phyloP scores from a whole-genome alignment of 345 rosid species.

The Arabidopsis arenosa region DNA sequence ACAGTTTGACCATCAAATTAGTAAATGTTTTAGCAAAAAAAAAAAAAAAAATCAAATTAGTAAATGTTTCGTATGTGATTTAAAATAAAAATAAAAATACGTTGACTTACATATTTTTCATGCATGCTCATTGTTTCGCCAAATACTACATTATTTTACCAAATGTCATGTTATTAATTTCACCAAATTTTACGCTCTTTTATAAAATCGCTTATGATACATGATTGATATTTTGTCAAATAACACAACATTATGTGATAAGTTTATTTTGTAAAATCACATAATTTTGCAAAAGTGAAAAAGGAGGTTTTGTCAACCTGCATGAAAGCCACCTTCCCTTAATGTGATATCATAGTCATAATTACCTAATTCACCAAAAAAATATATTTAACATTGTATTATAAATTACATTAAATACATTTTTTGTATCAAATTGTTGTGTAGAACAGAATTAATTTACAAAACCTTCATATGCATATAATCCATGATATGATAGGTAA shows the following conservation, averaged over 20 bases:
- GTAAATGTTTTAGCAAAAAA: too few relatives aligned
- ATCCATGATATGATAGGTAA: slow-evolving; percentile 13
- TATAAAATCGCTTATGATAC: too few relatives aligned
- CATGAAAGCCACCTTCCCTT: not conserved
- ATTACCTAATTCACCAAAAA: not conserved
- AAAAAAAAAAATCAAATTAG: too few relatives aligned
- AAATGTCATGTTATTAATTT: not conserved
- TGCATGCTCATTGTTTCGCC: not conserved
- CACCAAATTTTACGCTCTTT: not conserved
- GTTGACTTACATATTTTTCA: not conserved
- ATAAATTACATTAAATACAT: not conserved
- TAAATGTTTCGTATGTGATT: too few relatives aligned
- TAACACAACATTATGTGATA: not conserved
- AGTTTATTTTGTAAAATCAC: not conserved
- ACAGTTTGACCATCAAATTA: too few relatives aligned
- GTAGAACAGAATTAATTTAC: slow-evolving; percentile 4
- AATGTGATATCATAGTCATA: not conserved
- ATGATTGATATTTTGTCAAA: not conserved
- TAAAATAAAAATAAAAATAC: too few relatives aligned
- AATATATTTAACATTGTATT: not conserved
- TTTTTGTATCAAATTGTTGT: not conserved
- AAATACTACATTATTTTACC: not conserved
- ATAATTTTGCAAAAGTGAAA: not conserved
- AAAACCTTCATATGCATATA: not conserved
- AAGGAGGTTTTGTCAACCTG: not conserved